Base-by-base conservation (phyloP, 1,284 basidiomycete genomes). In the Megacollybia platyphylla region DNA sequence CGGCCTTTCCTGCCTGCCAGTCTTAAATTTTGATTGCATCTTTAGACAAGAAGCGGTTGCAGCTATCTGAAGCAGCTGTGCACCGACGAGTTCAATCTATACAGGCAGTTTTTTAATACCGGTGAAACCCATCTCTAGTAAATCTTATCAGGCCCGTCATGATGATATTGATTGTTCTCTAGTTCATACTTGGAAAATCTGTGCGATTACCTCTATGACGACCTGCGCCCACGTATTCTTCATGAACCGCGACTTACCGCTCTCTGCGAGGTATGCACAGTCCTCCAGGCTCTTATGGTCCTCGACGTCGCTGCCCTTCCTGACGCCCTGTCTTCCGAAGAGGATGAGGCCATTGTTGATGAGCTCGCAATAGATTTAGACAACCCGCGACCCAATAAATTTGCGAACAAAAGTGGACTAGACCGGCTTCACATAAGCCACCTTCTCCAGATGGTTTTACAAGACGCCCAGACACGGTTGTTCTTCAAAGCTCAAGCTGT, bases 401-500 rank as follows among this genome's bases (percentile, higher is more conserved):
- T 24, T 24, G 20, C 20, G 4, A 24, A 24, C 20, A 35, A 49
- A 40, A 43, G 45, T 36, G 39, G 38, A 9, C 36, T 42, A 50
- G 55, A 46, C 46, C 51, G 26, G 43, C 49, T 48, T 36, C 78
- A 82, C 48, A 77, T 80, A 41, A 72, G 79, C 46, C 76, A 83
- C 42, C 64, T 96, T 5, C 62, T 96, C 34, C 76, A 86, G 54
- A 89, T 91, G 76, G 83, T 96, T 1, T 62, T 94, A 17, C 90
- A 94, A 58, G 92, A 96, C 55, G 89, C 90, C 1, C 92, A 96
- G 64, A 96, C 92, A 5, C 67, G 90, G 42, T 61, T 96, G 41
- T 89, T 96, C 51, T 96, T 96, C 70, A 85, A 93, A 55, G 91
- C 91, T 6, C 91, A 96, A 60, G 75, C 87, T 1, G 72, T 94